Evolutionary conservation across 1,284 basidiomycete species (phyloP), one percentile per base, ranked within the genome.

Genomic region (Chiua sp.): DNA sequence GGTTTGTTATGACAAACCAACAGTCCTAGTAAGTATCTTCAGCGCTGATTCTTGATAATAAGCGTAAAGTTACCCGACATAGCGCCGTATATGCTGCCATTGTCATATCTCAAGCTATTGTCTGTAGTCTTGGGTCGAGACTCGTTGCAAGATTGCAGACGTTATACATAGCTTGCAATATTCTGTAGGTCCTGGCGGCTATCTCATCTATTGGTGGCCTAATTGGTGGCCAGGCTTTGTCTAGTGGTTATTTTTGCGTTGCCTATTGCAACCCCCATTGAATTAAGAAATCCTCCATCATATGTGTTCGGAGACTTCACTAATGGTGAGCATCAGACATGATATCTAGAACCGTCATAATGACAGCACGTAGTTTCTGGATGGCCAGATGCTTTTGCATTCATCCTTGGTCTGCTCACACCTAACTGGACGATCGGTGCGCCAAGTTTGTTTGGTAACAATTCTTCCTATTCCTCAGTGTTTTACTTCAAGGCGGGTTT

Each of bases 351-450:
- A 5, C 7, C 44, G n/a, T 13, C 8, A 30, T 51, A 2, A 12
- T 47, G 20, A 58, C 23, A 1, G 3, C 46, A 2, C 5, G 20
- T 35, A 82, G 81, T 81, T n/a, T 78, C 79, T 30, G 80, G 79
- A 7, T 87, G 82, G 81, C 76, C 77, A 3, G 73, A 74, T 53
- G 78, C 75, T 6, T 80, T 78, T 59, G 78, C 83, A 1, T 85
- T 85, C 66, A 70, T 85, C 47, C 72, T 85, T 7, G 79, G 79
- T 30, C 79, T 84, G 63, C 69, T 85, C 44, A 76, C 79, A 3
- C 83, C 84, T 2, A 76, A 82, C 2, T 86, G 84, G 84, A 82
- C 71, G 20, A 63, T 75, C 11, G 59, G 74, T 75, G 35, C 35
- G 65, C 60, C 13, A 28, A 52, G 47, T 48, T 22, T 48, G 13